These are phyloP conservation scores for Backusella sp. DNA, from an alignment of 192 early-diverging fungal species.

Conservation along the genomic window DNA sequence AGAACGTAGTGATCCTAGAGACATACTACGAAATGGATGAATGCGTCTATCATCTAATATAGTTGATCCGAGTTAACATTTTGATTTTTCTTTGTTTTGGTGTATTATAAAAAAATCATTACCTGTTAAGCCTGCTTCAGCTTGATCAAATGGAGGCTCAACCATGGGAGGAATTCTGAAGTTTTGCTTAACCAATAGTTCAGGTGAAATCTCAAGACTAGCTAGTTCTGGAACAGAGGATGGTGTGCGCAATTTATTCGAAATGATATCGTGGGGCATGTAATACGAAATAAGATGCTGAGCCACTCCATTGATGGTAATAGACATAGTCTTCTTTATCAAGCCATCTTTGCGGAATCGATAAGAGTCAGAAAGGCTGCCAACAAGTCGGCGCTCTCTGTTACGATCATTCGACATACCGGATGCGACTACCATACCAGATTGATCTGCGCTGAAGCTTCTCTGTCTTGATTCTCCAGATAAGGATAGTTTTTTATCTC, in stretches of 20 bases:
- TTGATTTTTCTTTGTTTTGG: background rate
- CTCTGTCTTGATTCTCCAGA: constrained; percentile 17
- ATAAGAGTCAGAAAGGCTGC: constrained; percentile 56
- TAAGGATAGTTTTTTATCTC: constrained; percentile 17
- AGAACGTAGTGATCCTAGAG: constrained; percentile 17
- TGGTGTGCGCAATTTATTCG: constrained; percentile 49
- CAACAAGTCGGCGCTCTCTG: constrained; percentile 55
- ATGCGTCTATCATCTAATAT: constrained; percentile 12
- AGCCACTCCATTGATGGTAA: constrained; percentile 62
- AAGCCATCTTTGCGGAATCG: constrained; percentile 61
- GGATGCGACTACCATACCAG: constrained; percentile 25
- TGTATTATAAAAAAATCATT: background rate
- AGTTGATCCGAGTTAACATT: background rate
- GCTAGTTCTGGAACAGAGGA: constrained; percentile 53
- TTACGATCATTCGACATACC: constrained; percentile 38
- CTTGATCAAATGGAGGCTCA: constrained; percentile 30
- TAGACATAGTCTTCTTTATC: constrained; percentile 79
- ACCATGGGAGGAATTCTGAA: constrained; percentile 54
- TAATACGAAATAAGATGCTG: constrained; percentile 63
- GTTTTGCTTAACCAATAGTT: constrained; percentile 59
- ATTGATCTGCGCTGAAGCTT: constrained; percentile 33
- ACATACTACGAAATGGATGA: constrained; percentile 28
- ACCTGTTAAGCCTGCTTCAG: constrained; percentile 7
- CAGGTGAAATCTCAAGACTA: constrained; percentile 56
- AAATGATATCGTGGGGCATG: constrained; percentile 52